Percentiles rank a stretch among this genome's conserved stretches.
phyloP scores from a whole-genome alignment of 1,284 basidiomycete species.

The Coniophora puteana region DNA sequence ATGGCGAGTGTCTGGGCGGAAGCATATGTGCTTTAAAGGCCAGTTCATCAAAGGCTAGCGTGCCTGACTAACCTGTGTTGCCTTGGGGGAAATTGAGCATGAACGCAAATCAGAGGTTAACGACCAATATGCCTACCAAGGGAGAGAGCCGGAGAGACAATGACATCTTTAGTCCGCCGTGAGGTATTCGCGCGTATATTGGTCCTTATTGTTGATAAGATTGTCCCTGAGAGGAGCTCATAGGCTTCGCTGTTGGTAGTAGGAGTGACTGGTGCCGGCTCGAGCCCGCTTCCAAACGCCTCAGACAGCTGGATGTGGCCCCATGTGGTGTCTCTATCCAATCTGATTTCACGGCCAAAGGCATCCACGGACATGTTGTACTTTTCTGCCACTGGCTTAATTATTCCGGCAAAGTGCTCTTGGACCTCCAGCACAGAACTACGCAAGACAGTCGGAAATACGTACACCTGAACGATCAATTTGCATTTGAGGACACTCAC shows the following conservation, averaged over 20 bases:
- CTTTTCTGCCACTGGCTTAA: conserved; percentile 30
- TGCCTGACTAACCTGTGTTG: conserved; percentile 27
- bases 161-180: conserved; percentile 18
- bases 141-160: conserved; percentile 15
- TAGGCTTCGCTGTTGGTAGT: conserved; percentile 36
- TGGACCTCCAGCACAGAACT: conserved; percentile 33
- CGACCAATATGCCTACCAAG: conserved; percentile 23
- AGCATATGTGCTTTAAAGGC: conserved; percentile 24
- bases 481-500: conserved; percentile 4
- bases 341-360: conserved; percentile 32
- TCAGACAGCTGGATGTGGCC: conserved; percentile 27
- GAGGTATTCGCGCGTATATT: no score
- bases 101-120: conserved; percentile 5
- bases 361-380: conserved; percentile 39
- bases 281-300: conserved; percentile 37
- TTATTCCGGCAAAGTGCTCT: conserved; percentile 27
- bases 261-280: conserved; percentile 50
- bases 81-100: conserved; percentile 15
- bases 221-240: conserved; percentile 44
- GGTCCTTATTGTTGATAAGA: conserved; percentile 32
- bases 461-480: not conserved
- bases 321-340: conserved; percentile 9
- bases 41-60: conserved; percentile 17
- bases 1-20: conserved; percentile 35
- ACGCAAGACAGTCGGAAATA: no score